Percentiles rank a stretch among this genome's conserved stretches.
Conservation (phyloP, 129 eudicot genomes). For the Centaurea solstitialis region DNA sequence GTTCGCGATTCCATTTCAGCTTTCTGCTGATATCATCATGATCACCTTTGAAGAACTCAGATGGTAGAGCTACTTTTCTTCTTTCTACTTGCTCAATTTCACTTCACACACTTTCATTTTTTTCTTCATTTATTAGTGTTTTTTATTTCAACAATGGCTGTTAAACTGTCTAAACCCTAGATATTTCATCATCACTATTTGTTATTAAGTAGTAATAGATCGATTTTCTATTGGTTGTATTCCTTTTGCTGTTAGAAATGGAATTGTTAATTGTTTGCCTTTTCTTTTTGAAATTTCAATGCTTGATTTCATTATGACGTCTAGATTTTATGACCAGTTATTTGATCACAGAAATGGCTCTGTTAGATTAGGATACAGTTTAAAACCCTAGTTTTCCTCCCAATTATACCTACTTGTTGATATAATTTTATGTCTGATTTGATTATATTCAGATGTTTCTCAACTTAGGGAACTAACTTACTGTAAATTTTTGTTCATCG, state of each 20-base stretch:
- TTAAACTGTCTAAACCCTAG: slow-evolving; percentile 1
- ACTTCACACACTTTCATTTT: neutral
- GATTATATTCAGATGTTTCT: neutral
- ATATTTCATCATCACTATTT: neutral
- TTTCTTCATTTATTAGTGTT: slow-evolving; percentile 5
- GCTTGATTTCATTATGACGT: neutral
- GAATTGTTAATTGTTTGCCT: neutral
- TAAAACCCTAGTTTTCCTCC: slow-evolving; percentile 12
- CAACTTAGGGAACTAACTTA: slow-evolving; percentile 16
- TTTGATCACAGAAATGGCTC: neutral
- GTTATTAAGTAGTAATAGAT: neutral
- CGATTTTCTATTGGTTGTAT: neutral
- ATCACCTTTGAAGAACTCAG: neutral
- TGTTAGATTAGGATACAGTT: neutral
- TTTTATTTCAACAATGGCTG: neutral
- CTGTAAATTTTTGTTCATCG: neutral
- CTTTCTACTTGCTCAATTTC: neutral
- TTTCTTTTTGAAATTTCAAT: neutral
- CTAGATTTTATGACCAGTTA: neutral
- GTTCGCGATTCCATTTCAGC: slow-evolving; percentile 3
- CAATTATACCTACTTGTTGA: neutral
- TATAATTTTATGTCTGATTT: neutral
- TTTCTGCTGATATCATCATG: slow-evolving; percentile 14
- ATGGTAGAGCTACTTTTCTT: slow-evolving; percentile 13
- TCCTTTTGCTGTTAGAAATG: neutral